Evolutionary conservation across 257 asterid species (phyloP), one percentile per base, ranked within the genome.

Genomic region (Linaria vulgaris): DNA sequence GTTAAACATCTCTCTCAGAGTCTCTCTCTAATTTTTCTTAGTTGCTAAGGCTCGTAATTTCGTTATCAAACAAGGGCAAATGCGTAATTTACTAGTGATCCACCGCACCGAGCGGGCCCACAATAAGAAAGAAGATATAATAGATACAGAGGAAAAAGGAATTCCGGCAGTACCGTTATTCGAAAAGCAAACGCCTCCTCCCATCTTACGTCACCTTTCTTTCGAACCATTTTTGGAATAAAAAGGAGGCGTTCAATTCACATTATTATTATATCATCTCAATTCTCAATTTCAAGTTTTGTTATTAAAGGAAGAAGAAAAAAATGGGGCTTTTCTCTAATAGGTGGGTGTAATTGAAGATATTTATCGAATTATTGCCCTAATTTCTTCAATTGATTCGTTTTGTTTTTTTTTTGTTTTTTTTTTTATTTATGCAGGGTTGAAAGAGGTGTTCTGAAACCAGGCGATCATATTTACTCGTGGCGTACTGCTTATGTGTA

Each of bases 401-500:
- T 7, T n/a, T 25, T 20, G 20, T 20, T 15, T 24, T 3, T 27
- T 17, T 4, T 15, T 9, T 66, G 5, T 6, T 57, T 48, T 13
- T 4, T 13, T 54, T 22, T 47, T 30, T 57, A 41, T 30, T 44
- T 61, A 22, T 6, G 74, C 87, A 91, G 98, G 64, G 50, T 85
- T 59, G 75, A 74, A 15, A 78, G 85, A 76, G 73, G 69, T 73
- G 79, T 88, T 78, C 90, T 92, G 63, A 82, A 85, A 60, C 83
- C 95, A 12, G 99, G 99, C 55, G 99, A 92, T 85, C 99, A 89
- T 76, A 78, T 92, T 61, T 92, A 92, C 69, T 92, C 99, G 3
- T 92, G 99, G 97, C 91, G 97, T 7, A 38, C 87, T 15, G 94
- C 95, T 56, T 92, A 89, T 58, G 64, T 87, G 20, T 92, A 89